Base-by-base conservation (phyloP, 805 yeast genomes). In the Scheffersomyces amazonensis region DNA sequence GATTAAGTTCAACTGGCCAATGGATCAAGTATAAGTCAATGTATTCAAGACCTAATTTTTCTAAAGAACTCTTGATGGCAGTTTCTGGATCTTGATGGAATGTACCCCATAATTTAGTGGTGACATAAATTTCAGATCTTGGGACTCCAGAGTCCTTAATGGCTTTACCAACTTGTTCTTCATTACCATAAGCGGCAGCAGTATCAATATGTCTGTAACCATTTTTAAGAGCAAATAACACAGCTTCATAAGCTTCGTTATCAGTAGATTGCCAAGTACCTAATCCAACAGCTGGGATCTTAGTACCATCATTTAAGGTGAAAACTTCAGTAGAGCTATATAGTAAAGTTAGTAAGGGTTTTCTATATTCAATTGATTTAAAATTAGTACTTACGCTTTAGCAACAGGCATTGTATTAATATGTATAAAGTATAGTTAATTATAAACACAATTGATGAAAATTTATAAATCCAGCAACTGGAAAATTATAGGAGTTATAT, bases 131-230 rank as follows among this genome's bases (percentile, higher is more conserved):
- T 35, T 82, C 80, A 19, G 71, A 72, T 54, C 91, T 73, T 39
- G 80, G 76, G 23, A 83, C 64, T 8, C 83, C 84, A 32, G 80
- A 62, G 37, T 76, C 80, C 40, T 60, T 71, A 37, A 73, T 61
- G 3, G 69, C 75, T 40, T 58, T 62, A 16, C 87, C 85, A 34
- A 83, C 82, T 34, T 73, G 75, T 34, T 56, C 78, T 58, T 85
- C 90, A 52, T 83, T 83, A 9, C 69, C 65, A 61, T 84, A 85
- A 34, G 71, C 70, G 29, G 78, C 75, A 19, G 95, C 93, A 13
- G 87, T 77, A 60, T 85, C 93, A 45, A 86, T 80, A 57, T 85
- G 93, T 46, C 78, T 72, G 64, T 83, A 82, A 20, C 89, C 89
- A 24, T 66, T 64, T 44, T 81, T 62, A 42, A 81, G 52, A 9